phyloP scores from a whole-genome alignment of 176 grass and related monocot species.

The Oryza meridionalis region DNA sequence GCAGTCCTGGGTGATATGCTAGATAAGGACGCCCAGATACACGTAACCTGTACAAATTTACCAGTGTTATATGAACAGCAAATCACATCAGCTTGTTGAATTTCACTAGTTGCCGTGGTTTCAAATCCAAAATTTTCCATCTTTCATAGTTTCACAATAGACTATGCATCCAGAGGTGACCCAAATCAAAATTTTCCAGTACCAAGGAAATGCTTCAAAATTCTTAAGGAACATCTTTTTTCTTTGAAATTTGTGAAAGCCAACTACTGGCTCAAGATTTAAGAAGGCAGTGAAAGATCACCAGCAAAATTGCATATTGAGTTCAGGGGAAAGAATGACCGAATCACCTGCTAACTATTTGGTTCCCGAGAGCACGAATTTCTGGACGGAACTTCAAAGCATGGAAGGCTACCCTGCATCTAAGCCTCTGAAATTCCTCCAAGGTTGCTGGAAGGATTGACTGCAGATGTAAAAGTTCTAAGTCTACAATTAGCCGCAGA shows the following conservation, averaged over 20 bases:
- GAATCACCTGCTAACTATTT: constrained; percentile 76
- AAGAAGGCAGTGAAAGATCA: not conserved
- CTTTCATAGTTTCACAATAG: not conserved
- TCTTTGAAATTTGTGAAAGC: constrained; percentile 26
- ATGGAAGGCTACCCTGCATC: constrained; percentile 90
- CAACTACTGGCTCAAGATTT: constrained; percentile 18
- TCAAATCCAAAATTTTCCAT: not conserved
- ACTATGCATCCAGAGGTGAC: not conserved
- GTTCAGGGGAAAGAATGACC: constrained; percentile 24
- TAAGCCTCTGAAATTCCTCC: constrained; percentile 92
- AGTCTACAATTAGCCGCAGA: constrained; percentile 27
- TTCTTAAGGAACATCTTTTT: constrained; percentile 22
- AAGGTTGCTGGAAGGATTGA: constrained; percentile 76
- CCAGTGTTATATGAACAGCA: constrained; percentile 19
- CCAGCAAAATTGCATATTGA: not conserved
- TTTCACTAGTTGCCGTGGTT: constrained; percentile 21
- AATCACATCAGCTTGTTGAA: not conserved
- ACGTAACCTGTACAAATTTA: constrained; percentile 63
- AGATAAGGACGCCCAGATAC: constrained; percentile 79
- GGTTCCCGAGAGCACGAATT: constrained; percentile 78
- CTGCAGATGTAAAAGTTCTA: constrained; percentile 50
- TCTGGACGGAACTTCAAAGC: constrained; percentile 88
- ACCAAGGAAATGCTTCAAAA: constrained; percentile 21
- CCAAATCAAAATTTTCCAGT: constrained; percentile 8
- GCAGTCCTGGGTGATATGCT: constrained; percentile 81